Base-by-base conservation (phyloP, 306 rosid genomes). In the Medicago ruthenica region DNA sequence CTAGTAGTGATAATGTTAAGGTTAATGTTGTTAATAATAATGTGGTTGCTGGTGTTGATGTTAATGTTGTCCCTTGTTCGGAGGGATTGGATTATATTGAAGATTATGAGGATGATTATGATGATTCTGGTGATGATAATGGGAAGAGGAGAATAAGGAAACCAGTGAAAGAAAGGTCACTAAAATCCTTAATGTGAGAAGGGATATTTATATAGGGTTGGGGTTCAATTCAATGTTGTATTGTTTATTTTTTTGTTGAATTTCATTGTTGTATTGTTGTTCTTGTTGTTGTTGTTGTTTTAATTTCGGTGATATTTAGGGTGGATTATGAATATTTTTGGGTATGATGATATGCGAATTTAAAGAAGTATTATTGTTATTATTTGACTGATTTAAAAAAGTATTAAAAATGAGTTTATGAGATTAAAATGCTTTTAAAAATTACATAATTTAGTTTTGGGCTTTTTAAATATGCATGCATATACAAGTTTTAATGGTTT, bases 121-220 rank as follows among this genome's bases (percentile, higher is more conserved):
- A 71, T 2, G 87, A 72, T 2, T 86, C 80, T 0, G 74, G 70
- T 5, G 87, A 74, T 16, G 12, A 53, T 2, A 64, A 78, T 50
- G 86, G 88, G 41, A 89, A 84, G 73, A 89, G 84, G 79, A 68
- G 90, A 80, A 85, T 85, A 87, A 79, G 98, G 85, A 94, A 86
- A 76, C 95, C 96, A 0, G 90, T 90, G 76, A 94, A 94, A 80
- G 97, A 91, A 5, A 86, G 97, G 79, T 94, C 97, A 34, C 60
- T 94, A 69, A 94, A 94, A 79, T 94, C 98, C 11, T 80, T 94
- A 1, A 91, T 94, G 98, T 91, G 80, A 76, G 37, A 34, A 34
- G 37, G 7, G 37, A 34, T 34, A 5, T 34, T 67, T 71, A 15
- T 2, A 50, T 50, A 77, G 78, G 80, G 66, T 54, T 59, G 80